phyloP scores from a whole-genome alignment of 768 basidiomycete genomes.

The Boletus speciosus region DNA sequence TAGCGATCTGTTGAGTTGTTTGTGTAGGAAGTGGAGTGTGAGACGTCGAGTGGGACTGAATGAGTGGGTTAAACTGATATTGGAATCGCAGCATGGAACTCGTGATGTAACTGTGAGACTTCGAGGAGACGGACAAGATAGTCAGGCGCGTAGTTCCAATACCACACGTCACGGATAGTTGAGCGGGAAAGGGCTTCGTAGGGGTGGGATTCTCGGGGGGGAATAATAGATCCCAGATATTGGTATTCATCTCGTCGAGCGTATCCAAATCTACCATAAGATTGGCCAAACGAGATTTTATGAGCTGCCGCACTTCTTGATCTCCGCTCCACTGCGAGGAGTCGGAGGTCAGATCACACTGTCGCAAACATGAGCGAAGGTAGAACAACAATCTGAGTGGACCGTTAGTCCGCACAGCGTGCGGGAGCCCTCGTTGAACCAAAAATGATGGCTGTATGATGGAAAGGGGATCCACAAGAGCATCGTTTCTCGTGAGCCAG shows the following conservation, averaged over 20 bases:
- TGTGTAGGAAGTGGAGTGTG: slow-evolving; percentile 13
- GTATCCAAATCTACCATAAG: slow-evolving; percentile 44
- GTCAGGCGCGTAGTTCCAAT: slow-evolving; percentile 18
- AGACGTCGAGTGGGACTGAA: slow-evolving; percentile 10
- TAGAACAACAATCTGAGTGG: slow-evolving; percentile 78
- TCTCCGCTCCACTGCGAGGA: slow-evolving; percentile 12
- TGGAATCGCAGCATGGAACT: slow-evolving; percentile 26
- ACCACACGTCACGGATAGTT: slow-evolving; percentile 13
- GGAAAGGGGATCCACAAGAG: slow-evolving; percentile 71
- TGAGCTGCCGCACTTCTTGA: slow-evolving; percentile 34
- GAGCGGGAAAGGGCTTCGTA: slow-evolving; percentile 4
- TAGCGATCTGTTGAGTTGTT: slow-evolving; percentile 18
- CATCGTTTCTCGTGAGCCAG: slow-evolving; percentile 43
- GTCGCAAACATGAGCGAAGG: slow-evolving; percentile 53
- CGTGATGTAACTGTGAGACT: slow-evolving; percentile 22
- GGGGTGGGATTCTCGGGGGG: slow-evolving; percentile 8
- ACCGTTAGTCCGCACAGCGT: slow-evolving; percentile 61
- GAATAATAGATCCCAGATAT: slow-evolving; percentile 23
- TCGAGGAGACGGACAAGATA: slow-evolving; percentile 19
- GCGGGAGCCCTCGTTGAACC: slow-evolving; percentile 70
- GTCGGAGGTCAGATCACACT: slow-evolving; percentile 36
- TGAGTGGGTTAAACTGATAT: slow-evolving; percentile 15
- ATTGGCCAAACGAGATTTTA: slow-evolving; percentile 37
- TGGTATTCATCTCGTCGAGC: slow-evolving; percentile 25
- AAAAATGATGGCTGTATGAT: slow-evolving; percentile 82